phyloP scores from a whole-genome alignment of 306 rosid genomes.

The Dryas alaskensis region DNA sequence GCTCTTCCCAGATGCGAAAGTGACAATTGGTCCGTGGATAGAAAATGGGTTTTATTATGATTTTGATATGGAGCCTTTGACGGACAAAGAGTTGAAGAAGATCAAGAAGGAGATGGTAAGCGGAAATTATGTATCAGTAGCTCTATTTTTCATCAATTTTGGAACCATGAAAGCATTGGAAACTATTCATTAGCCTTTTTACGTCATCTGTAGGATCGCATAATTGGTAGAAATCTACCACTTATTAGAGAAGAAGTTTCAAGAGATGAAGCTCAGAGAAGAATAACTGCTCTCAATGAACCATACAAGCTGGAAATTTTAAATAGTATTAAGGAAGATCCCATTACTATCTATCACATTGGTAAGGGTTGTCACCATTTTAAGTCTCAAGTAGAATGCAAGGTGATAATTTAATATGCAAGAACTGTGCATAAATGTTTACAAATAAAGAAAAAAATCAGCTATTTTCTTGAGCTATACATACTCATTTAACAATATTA shows the following conservation, averaged over 20 bases:
- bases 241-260: constrained; percentile 93
- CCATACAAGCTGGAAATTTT: constrained; percentile 94
- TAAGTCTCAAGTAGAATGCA: neutral
- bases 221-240: constrained; percentile 74
- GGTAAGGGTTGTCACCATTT: constrained; percentile 51
- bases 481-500: neutral
- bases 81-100: constrained; percentile 83
- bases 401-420: neutral
- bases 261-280: constrained; percentile 78
- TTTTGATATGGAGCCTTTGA: constrained; percentile 80
- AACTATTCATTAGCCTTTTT: constrained; percentile 26
- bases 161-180: constrained; percentile 17
- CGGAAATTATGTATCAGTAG: constrained; percentile 6
- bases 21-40: constrained; percentile 97
- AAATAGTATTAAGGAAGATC: constrained; percentile 84
- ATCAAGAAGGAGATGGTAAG: constrained; percentile 95
- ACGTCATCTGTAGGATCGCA: constrained; percentile 64
- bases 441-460: neutral
- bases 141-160: neutral
- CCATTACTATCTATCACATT: constrained; percentile 86
- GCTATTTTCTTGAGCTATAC: neutral
- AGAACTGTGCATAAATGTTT: constrained; percentile 1
- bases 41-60: constrained; percentile 95
- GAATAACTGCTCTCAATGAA: constrained; percentile 77
- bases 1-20: constrained; percentile 88